Conservation (phyloP, 768 basidiomycete species). For the Pholiota molesta region DNA sequence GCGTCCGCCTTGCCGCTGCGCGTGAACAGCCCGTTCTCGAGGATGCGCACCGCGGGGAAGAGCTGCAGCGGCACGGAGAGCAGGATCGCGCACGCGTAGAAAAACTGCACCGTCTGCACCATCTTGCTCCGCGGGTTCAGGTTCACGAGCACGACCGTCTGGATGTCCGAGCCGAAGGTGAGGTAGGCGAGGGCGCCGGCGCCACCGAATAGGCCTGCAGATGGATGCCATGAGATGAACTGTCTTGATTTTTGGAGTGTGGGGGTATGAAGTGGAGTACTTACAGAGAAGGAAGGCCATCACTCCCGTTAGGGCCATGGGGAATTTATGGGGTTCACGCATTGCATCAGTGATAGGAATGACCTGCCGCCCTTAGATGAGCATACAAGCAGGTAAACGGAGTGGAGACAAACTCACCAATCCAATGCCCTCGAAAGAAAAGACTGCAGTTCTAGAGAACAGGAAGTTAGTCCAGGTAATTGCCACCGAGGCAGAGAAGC, state of each 20-base stretch:
- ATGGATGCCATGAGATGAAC: not conserved
- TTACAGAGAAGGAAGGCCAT: conserved; percentile 83
- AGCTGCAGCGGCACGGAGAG: conserved; percentile 93
- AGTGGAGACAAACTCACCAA: conserved; percentile 50
- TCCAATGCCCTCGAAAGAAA: conserved; percentile 98
- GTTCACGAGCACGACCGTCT: conserved; percentile 96
- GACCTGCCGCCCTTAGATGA: conserved; percentile 45
- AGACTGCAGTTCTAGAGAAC: conserved; percentile 82
- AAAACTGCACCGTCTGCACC: conserved; percentile 87
- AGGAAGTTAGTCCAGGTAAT: conserved; percentile 7
- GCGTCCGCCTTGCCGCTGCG: conserved; percentile 81
- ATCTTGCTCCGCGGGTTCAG: conserved; percentile 81
- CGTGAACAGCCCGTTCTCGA: conserved; percentile 94
- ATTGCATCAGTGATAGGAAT: conserved; percentile 98
- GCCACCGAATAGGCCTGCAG: conserved; percentile 79
- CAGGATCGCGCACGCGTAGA: conserved; percentile 92
- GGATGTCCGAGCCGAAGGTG: conserved; percentile 83
- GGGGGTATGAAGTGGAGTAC: conserved; percentile 20
- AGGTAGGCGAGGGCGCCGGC: conserved; percentile 86
- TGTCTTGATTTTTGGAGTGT: too few species aligned
- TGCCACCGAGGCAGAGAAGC: not conserved
- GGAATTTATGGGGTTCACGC: conserved; percentile 94
- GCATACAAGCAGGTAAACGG: conserved; percentile 1
- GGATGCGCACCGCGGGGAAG: conserved; percentile 96
- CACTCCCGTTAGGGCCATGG: conserved; percentile 82